Conservation (phyloP, 306 rosid species). For the Myrica gale region DNA sequence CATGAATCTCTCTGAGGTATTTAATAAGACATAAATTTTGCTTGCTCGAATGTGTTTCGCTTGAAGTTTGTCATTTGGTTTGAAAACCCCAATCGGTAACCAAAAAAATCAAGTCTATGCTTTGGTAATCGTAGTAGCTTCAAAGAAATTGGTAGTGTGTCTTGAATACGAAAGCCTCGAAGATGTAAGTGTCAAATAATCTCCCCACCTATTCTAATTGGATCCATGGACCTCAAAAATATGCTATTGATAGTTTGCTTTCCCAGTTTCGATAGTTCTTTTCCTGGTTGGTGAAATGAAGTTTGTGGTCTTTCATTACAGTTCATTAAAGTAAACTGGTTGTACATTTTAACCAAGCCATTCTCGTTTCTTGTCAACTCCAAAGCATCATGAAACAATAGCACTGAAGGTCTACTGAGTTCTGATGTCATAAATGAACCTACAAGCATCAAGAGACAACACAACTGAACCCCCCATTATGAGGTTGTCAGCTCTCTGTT, state of each 20-base stretch:
- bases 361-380: background rate
- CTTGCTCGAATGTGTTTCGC: background rate
- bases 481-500: background rate
- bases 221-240: background rate
- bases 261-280: background rate
- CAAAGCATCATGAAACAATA: background rate
- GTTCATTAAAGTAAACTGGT: background rate
- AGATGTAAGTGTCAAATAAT: background rate
- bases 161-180: background rate
- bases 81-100: too few species aligned
- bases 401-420: background rate
- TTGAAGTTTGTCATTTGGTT: too few species aligned
- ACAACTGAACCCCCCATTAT: background rate
- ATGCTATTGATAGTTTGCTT: background rate
- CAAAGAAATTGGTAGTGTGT: background rate
- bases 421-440: background rate
- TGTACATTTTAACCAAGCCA: background rate
- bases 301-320: background rate
- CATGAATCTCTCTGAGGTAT: background rate
- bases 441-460: background rate
- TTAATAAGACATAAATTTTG: background rate
- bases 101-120: too few species aligned
- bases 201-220: background rate
- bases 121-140: background rate
- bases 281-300: background rate